Percentiles rank a stretch among this genome's conserved stretches.
Evolutionary conservation across 192 early-diverging fungal genomes (phyloP).

Genomic region (Podila epicladia): DNA sequence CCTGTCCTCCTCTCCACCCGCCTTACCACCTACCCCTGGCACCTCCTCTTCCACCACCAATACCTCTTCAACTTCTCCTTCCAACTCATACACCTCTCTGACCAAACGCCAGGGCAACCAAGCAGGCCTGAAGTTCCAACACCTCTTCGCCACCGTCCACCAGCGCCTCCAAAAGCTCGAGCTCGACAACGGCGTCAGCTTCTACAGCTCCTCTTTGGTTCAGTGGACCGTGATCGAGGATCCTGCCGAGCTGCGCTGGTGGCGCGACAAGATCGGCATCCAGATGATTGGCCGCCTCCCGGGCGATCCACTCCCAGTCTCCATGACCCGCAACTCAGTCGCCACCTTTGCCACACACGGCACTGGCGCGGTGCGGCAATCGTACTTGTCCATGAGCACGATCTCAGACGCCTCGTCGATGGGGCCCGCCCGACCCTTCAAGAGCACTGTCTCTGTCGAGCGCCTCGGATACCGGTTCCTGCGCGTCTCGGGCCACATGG

Average conservation of each 20-base stretch:
- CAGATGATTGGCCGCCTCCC: conserved; percentile 48
- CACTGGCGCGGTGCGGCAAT: conserved; percentile 5
- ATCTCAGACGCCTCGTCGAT: conserved; percentile 39
- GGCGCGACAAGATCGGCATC: conserved; percentile 48
- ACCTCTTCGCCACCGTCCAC: conserved; percentile 43
- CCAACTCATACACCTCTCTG: conserved; percentile 18
- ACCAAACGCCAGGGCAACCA: conserved; percentile 46
- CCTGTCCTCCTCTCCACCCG: conserved; percentile 7
- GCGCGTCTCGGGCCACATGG: conserved; percentile 50
- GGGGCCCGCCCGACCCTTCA: not conserved
- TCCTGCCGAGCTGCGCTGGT: conserved; percentile 40
- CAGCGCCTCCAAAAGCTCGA: conserved; percentile 47
- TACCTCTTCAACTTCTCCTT: conserved; percentile 3
- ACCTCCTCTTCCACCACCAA: conserved; percentile 9
- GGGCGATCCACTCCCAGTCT: conserved; percentile 6
- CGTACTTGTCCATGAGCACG: conserved; percentile 26
- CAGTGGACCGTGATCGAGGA: conserved; percentile 52
- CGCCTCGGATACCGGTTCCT: conserved; percentile 43
- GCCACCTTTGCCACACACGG: no score
- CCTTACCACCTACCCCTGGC: not conserved
- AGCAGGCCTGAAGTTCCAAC: conserved; percentile 48
- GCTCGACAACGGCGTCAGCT: conserved; percentile 27
- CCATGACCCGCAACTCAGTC: not conserved
- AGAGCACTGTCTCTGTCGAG: conserved; percentile 31
- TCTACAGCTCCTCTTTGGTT: conserved; percentile 30